Conservation (phyloP, 164 flowering plant species). For the Santalum album region DNA sequence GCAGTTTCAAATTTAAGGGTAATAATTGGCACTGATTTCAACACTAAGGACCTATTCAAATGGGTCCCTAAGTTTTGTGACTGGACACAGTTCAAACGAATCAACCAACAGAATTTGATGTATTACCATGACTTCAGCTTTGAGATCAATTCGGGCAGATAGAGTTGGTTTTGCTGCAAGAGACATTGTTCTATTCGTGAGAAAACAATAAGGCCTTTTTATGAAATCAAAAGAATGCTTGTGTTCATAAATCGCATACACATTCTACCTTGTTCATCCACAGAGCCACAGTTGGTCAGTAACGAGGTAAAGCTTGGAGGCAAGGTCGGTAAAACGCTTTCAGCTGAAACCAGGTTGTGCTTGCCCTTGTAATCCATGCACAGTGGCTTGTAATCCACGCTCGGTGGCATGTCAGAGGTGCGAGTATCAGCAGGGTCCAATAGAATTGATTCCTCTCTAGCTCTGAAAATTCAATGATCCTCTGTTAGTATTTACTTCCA, state of each 20-base stretch:
- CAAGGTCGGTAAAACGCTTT: constrained; percentile 16
- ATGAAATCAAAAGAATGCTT: neutral
- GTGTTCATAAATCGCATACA: neutral
- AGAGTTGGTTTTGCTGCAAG: constrained; percentile 19
- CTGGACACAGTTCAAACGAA: neutral
- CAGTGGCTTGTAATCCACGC: constrained; percentile 12
- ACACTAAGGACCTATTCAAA: no score
- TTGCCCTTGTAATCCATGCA: constrained; percentile 12
- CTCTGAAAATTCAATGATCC: constrained; percentile 13
- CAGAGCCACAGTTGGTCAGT: constrained; percentile 32
- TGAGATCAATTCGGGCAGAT: constrained; percentile 31
- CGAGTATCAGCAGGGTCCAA: constrained; percentile 14
- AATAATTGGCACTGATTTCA: neutral
- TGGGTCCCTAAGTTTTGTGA: neutral
- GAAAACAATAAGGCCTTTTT: neutral
- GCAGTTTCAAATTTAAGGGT: neutral
- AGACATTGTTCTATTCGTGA: constrained; percentile 1
- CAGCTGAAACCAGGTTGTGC: constrained; percentile 14
- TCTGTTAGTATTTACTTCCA: no score
- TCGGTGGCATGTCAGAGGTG: constrained; percentile 17
- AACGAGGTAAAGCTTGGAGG: constrained; percentile 75
- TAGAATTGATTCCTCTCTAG: constrained; percentile 10
- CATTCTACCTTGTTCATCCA: constrained; percentile 25
- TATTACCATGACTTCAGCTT: constrained; percentile 49
- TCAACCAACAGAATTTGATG: constrained; percentile 2